Evolutionary conservation across 495 filamentous ascomycete genomes (phyloP).

Genomic region (Stereocaulon alpinum): DNA sequence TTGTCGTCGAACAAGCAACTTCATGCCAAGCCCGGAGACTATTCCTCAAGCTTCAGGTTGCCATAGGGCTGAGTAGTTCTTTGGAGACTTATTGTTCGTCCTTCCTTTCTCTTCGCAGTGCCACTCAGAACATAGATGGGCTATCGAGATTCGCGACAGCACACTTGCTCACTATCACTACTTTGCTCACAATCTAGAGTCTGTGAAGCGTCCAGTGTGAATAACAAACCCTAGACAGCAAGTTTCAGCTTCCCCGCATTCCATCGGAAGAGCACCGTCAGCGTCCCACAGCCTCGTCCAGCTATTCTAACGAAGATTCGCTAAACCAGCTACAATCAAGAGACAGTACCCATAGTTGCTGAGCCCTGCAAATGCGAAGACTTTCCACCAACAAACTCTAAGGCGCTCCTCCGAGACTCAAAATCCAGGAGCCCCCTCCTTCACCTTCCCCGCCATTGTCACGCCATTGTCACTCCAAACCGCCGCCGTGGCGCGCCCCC

Average conservation of each 20-base stretch:
- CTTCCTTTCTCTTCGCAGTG: background rate
- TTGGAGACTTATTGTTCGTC: background rate
- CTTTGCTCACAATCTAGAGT: background rate
- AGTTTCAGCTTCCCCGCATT: slow-evolving; percentile 7
- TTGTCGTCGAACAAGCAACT: too few species aligned
- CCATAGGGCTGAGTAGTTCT: background rate
- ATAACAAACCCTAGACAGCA: background rate
- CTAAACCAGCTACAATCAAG: background rate
- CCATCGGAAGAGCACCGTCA: background rate
- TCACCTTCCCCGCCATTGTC: slow-evolving; percentile 14
- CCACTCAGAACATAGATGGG: background rate
- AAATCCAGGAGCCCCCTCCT: slow-evolving; percentile 1
- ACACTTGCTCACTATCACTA: background rate
- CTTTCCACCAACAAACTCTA: background rate
- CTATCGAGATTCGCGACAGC: background rate
- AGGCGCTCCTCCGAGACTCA: background rate
- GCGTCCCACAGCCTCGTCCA: background rate
- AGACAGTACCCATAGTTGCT: background rate
- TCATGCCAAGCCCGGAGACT: background rate
- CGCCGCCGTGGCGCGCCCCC: slow-evolving; percentile 22
- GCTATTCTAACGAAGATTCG: background rate
- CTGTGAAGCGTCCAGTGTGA: too few species aligned
- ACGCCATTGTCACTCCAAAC: slow-evolving; percentile 14
- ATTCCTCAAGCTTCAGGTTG: background rate
- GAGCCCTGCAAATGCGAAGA: background rate